Evolutionary conservation across 768 basidiomycete genomes (phyloP), one percentile per base, ranked within the genome.

Genomic region (Porphyrellus cyaneotinctus): DNA sequence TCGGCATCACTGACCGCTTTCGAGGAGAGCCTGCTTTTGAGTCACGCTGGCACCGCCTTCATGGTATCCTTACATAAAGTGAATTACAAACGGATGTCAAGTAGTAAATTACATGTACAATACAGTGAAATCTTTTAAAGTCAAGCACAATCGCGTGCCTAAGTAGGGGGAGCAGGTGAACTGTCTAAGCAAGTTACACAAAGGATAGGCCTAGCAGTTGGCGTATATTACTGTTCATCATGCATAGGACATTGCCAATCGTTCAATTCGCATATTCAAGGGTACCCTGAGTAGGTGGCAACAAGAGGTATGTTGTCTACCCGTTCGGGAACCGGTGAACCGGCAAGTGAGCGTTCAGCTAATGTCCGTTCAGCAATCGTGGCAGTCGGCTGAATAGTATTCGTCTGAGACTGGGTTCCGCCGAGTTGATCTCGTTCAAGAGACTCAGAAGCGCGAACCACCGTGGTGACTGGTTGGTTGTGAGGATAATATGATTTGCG

Each of bases 401-500:
- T 71, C 20, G 73, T 72, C 38, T 72, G 64, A 6, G 72, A 74
- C 51, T 69, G 74, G 10, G 65, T 53, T 23, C 65, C 55, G 8
- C 58, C 51, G 23, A 54, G 47, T 2, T 63, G 69, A 20, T 73
- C 69, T 53, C 43, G 61, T 39, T 64, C 64, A 7, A 42, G 64
- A 15, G 70, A 64, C 9, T 62, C 68, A 14, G 69, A 60, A 37
- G 44, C 46, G 26, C 68, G 66, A 31, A 64, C 64, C 20, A 70
- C 61, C 20, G 67, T 60, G 32, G 68, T 58, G 58, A 79, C 69
- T 41, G 84, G 83, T 60, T 89, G 84, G 63, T 88, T 90, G 57
- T 90, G 85, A 38, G 89, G 90, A 67, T 95, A 95, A 66, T 97
- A 95, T 23, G 92, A 90, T 67, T 80, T 77, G 43, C 92, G 82